These are phyloP conservation scores for Phyllosticta citribraziliensis DNA, from an alignment of 2,329 filamentous ascomycete genomes.

Conservation along the genomic window DNA sequence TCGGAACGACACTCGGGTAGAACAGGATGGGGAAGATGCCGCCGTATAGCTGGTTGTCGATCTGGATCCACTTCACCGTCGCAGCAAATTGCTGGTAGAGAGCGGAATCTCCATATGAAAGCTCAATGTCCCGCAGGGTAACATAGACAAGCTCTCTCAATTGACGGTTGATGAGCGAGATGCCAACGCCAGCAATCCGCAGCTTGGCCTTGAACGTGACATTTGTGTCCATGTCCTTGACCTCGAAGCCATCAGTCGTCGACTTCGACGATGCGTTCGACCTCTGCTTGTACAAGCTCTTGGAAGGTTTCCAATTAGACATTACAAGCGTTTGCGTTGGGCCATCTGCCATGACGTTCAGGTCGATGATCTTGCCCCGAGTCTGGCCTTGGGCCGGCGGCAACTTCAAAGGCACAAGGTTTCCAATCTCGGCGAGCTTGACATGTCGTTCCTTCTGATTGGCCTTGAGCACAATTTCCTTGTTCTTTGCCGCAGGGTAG, in stretches of 20 bases:
- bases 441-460: constrained; percentile 79
- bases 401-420: constrained; percentile 88
- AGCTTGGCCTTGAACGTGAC: constrained; percentile 85
- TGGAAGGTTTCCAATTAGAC: constrained; percentile 86
- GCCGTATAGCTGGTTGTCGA: constrained; percentile 96
- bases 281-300: constrained; percentile 77
- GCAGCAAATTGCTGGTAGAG: constrained; percentile 86
- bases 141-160: constrained; percentile 87
- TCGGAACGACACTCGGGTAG: constrained; percentile 95
- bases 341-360: constrained; percentile 91
- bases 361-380: constrained; percentile 80
- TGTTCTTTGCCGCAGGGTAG: constrained; percentile 93
- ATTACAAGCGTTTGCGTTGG: constrained; percentile 90
- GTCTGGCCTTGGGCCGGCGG: constrained; percentile 51
- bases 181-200: constrained; percentile 77
- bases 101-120: constrained; percentile 88
- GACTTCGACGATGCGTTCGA: constrained; percentile 45
- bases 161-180: constrained; percentile 88
- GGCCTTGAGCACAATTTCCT: constrained; percentile 76
- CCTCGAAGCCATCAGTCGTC: constrained; percentile 70
- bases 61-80: constrained; percentile 96
- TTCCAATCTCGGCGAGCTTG: constrained; percentile 92
- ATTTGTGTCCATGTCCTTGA: constrained; percentile 82
- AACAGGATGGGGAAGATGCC: constrained; percentile 96
- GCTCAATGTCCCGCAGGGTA: constrained; percentile 80